Conservation (phyloP, 352 stramenopile species). For the Pythium rhizo-oryzae region DNA sequence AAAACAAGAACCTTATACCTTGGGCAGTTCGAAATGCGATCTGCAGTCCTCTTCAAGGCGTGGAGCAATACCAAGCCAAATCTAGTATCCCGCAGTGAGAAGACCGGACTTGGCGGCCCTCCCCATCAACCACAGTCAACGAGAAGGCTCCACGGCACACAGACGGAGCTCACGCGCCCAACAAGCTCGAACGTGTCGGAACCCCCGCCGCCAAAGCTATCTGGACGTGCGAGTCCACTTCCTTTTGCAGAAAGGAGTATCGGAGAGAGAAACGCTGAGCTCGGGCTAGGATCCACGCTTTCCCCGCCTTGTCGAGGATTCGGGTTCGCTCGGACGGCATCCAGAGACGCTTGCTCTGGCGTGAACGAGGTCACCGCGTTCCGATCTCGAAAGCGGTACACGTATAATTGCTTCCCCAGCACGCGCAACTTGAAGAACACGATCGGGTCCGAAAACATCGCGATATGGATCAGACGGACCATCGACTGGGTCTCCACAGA, state of each 20-base stretch:
- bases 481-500: constrained; percentile 2
- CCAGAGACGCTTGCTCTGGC: not conserved
- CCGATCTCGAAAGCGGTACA: constrained; percentile 22
- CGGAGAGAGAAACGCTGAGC: not conserved
- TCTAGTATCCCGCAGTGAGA: no score
- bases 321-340: not conserved
- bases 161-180: constrained; percentile 1
- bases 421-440: constrained; percentile 24
- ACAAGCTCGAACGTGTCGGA: not conserved
- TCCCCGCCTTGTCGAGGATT: not conserved
- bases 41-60: no score
- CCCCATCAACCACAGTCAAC: constrained; percentile 25
- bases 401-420: constrained; percentile 22
- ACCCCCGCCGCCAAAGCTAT: no score
- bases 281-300: no score
- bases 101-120: no score
- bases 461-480: constrained; percentile 23
- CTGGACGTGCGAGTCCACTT: not conserved
- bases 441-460: constrained; percentile 21
- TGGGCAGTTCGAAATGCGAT: no score
- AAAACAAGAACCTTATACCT: no score
- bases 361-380: not conserved
- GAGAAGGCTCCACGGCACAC: constrained; percentile 9
- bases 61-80: no score
- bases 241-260: not conserved